Evolutionary conservation across 257 asterid genomes (phyloP).

Genomic region (Lithospermum erythrorhizon): DNA sequence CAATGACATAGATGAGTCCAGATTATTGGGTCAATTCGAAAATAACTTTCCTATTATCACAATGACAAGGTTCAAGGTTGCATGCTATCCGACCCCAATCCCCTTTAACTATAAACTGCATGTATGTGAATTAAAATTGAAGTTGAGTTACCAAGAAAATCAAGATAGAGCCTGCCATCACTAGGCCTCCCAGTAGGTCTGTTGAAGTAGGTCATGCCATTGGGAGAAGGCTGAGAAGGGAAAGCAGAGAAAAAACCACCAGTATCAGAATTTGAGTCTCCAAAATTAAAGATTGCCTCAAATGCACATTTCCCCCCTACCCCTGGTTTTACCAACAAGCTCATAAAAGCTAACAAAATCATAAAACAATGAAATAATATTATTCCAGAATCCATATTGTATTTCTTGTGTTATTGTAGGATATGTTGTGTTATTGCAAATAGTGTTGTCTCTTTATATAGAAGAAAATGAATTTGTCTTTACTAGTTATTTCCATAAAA

Average conservation of each 20-base stretch:
- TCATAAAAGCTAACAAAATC: conserved; percentile 3
- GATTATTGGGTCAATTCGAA: not conserved
- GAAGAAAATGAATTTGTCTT: not conserved
- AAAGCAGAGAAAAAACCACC: conserved; percentile 78
- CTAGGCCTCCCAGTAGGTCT: conserved; percentile 58
- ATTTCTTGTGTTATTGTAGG: not conserved
- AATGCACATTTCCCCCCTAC: conserved; percentile 32
- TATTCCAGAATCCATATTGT: not conserved
- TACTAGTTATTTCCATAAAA: no score
- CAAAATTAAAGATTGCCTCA: conserved; percentile 65
- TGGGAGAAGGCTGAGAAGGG: conserved; percentile 43
- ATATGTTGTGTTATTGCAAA: not conserved
- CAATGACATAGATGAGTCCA: not conserved
- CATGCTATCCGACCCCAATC: no score
- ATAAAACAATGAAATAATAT: not conserved
- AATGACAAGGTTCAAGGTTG: no score
- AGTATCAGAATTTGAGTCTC: conserved; percentile 72
- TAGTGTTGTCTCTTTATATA: not conserved
- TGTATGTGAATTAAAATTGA: not conserved
- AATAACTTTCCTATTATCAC: no score
- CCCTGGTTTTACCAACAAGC: not conserved
- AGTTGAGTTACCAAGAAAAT: conserved; percentile 49
- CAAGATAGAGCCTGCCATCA: conserved; percentile 63
- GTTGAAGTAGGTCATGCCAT: conserved; percentile 68
- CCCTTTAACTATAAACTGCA: no score